Conservation (phyloP, 306 rosid genomes). For the Coriaria nepalensis region DNA sequence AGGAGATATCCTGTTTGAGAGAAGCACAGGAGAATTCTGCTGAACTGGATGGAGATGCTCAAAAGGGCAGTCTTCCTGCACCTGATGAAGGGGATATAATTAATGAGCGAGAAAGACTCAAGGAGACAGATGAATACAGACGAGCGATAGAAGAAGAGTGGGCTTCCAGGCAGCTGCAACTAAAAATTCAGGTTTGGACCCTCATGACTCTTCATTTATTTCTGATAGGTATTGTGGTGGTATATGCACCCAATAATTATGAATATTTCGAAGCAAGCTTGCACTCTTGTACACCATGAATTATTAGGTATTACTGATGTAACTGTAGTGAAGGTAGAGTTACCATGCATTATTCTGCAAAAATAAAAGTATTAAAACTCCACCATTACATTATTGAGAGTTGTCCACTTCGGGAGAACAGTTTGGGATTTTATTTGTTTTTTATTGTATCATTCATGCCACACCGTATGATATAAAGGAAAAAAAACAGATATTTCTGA, state of each 20-base stretch:
- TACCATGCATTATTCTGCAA: too few relatives aligned
- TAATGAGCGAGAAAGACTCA: conserved; percentile 60
- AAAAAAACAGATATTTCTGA: not conserved
- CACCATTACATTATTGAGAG: too few relatives aligned
- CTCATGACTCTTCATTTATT: not conserved
- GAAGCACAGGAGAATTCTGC: conserved; percentile 12
- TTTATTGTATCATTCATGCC: too few relatives aligned
- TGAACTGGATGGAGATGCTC: conserved; percentile 12
- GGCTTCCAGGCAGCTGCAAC: conserved; percentile 70
- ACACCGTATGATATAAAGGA: too few relatives aligned
- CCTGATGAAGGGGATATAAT: conserved; percentile 28
- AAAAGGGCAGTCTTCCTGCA: conserved; percentile 15
- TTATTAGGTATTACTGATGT: not conserved
- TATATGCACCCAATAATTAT: too few relatives aligned
- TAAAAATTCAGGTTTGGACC: conserved; percentile 65
- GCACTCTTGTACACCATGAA: not conserved
- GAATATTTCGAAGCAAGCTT: too few relatives aligned
- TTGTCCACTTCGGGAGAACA: too few relatives aligned
- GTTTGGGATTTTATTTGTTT: too few relatives aligned
- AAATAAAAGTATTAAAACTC: too few relatives aligned
- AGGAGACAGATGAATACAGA: conserved; percentile 81
- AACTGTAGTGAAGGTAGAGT: not conserved
- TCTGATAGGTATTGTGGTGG: too few relatives aligned
- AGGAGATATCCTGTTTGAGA: conserved; percentile 1
- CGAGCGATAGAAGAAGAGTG: conserved; percentile 71